Percentiles rank a stretch among this genome's conserved stretches.
Conservation (phyloP, 345 rosid species). For the Fremontodendron californicum region DNA sequence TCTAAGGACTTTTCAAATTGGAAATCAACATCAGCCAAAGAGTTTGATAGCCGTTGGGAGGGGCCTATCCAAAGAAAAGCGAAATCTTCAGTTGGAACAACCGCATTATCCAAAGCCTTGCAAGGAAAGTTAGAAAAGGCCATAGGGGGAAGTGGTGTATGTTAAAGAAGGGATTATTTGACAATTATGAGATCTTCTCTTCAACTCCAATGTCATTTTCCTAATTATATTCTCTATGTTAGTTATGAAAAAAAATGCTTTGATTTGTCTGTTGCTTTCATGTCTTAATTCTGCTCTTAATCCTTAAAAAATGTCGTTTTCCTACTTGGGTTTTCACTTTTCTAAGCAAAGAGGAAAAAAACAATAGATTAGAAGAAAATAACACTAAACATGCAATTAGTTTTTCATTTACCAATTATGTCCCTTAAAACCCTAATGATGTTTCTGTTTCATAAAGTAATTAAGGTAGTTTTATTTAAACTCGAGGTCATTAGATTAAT, state of each 20-base stretch:
- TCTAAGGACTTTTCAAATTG: conserved; percentile 17
- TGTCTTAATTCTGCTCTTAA: not conserved
- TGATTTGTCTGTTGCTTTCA: not conserved
- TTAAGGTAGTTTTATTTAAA: not conserved
- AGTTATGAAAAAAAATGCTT: not conserved
- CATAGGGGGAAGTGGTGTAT: not conserved
- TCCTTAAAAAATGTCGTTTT: not conserved
- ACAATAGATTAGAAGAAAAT: not conserved
- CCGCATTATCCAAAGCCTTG: conserved; percentile 33
- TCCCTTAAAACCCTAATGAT: not conserved
- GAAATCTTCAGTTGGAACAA: conserved; percentile 29
- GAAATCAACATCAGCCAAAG: conserved; percentile 17
- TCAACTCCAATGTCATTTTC: conserved; percentile 23
- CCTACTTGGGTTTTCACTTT: not conserved
- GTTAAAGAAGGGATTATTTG: not conserved
- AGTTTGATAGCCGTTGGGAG: conserved; percentile 10
- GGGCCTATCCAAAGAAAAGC: conserved; percentile 9
- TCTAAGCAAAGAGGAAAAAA: not conserved
- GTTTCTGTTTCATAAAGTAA: not conserved
- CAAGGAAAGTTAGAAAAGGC: conserved; percentile 25
- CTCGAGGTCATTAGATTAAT: no score
- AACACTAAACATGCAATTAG: not conserved
- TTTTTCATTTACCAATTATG: not conserved
- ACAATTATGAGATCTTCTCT: conserved; percentile 15
- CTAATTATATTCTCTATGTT: conserved; percentile 19